Conservation (phyloP, 768 basidiomycete species). For the Boletellus sp. region DNA sequence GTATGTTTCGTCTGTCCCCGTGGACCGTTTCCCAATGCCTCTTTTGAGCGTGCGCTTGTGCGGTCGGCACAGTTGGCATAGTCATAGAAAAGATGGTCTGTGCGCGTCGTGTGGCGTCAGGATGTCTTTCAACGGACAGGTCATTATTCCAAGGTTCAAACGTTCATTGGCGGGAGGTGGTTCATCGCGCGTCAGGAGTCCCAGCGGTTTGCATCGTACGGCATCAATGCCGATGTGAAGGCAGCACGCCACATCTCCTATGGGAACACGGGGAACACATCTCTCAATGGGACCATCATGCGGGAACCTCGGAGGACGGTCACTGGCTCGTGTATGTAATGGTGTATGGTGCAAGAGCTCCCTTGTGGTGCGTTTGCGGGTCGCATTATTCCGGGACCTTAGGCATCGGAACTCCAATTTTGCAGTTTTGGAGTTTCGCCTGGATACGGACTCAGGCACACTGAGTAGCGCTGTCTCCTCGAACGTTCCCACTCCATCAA, state of each 20-base stretch:
- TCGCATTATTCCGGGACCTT: no score
- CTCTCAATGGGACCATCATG: background rate
- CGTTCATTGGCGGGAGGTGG: conserved; percentile 1
- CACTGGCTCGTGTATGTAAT: background rate
- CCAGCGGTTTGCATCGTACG: background rate
- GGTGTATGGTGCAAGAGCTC: no score
- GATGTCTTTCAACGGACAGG: background rate
- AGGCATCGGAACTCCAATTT: background rate
- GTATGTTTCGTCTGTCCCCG: background rate
- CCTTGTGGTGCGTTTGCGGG: no score
- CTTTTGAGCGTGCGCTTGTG: background rate
- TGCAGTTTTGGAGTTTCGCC: background rate
- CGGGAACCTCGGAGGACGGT: background rate
- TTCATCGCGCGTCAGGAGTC: background rate
- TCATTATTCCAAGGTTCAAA: background rate
- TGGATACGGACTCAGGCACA: background rate
- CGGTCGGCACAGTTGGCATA: background rate
- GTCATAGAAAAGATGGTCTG: background rate
- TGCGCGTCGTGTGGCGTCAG: background rate
- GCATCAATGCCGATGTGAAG: background rate
- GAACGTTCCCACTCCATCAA: background rate
- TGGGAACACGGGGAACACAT: background rate
- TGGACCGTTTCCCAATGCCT: background rate
- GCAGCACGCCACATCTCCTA: background rate
- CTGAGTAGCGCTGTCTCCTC: background rate